These are phyloP conservation scores for Xylaria polymorpha DNA, from an alignment of 2,329 filamentous ascomycete species.

Conservation along the genomic window DNA sequence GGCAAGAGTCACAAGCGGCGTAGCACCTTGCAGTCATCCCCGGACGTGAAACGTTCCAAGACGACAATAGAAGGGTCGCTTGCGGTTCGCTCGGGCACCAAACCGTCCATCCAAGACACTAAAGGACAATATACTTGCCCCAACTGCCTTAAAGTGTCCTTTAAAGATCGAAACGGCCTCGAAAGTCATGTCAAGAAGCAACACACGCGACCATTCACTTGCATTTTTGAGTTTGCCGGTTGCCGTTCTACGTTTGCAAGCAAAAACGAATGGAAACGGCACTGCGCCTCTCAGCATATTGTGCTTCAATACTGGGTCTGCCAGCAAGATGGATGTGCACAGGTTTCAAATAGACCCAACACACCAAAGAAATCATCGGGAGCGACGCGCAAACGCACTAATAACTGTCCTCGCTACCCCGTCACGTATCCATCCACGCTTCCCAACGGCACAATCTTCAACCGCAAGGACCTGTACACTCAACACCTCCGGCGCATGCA, in stretches of 20 bases:
- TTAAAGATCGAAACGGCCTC: slow-evolving; percentile 59
- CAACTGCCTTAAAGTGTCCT: slow-evolving; percentile 54
- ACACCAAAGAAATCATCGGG: slow-evolving; percentile 39
- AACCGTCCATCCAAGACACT: slow-evolving; percentile 42
- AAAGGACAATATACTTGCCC: slow-evolving; percentile 50
- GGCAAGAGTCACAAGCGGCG: slow-evolving; percentile 45
- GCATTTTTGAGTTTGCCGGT: slow-evolving; percentile 81
- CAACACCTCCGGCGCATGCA: slow-evolving; percentile 93
- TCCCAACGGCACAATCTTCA: slow-evolving; percentile 76
- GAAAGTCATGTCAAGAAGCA: slow-evolving; percentile 63
- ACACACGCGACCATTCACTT: slow-evolving; percentile 74
- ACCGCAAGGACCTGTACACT: slow-evolving; percentile 91
- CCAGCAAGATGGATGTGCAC: slow-evolving; percentile 68
- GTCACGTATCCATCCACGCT: slow-evolving; percentile 45
- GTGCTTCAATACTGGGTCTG: slow-evolving; percentile 81
- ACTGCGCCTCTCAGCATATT: slow-evolving; percentile 84
- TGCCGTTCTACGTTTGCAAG: slow-evolving; percentile 78
- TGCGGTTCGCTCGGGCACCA: slow-evolving; percentile 34
- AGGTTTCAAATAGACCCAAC: slow-evolving; percentile 48
- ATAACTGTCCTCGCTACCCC: slow-evolving; percentile 33
- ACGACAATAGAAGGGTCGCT: slow-evolving; percentile 36
- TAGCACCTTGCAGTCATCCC: slow-evolving; percentile 29
- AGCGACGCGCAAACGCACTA: slow-evolving; percentile 41
- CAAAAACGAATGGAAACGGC: slow-evolving; percentile 97
- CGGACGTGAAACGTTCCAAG: slow-evolving; percentile 46